These are phyloP conservation scores for Phlyctochytrium planicorne DNA, from an alignment of 192 early-diverging fungal genomes.

Conservation along the genomic window DNA sequence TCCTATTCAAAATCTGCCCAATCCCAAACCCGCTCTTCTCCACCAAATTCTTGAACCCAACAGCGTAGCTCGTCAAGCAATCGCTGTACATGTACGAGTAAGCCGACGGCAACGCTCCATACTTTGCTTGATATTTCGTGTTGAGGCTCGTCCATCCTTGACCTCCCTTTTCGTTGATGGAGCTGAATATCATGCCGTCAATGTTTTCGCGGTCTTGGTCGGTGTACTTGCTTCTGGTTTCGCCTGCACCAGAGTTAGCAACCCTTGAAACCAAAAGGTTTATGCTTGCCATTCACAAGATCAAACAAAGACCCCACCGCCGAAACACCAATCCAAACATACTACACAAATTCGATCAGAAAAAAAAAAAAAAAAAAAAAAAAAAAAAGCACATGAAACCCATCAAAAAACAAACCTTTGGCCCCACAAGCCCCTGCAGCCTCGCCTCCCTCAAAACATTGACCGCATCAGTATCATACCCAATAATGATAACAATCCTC, in stretches of 20 bases:
- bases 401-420: too few relatives aligned
- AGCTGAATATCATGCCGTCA: not conserved
- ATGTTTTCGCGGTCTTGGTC: not conserved
- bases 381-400: too few relatives aligned
- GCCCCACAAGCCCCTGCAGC: slow-evolving; percentile 2
- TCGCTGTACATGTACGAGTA: not conserved
- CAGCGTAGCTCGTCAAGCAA: not conserved
- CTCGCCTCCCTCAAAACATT: slow-evolving; percentile 4
- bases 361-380: too few relatives aligned
- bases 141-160: not conserved
- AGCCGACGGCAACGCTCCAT: not conserved
- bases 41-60: not conserved
- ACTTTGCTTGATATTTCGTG: not conserved
- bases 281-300: not conserved
- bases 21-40: not conserved
- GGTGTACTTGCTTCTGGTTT: not conserved
- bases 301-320: not conserved
- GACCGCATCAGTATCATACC: not conserved
- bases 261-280: too few relatives aligned
- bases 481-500: not conserved
- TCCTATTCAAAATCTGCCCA: not conserved
- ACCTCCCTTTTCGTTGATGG: not conserved
- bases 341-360: too few relatives aligned
- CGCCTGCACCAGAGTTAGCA: too few relatives aligned
- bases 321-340: not conserved